Conservation (phyloP, 2,329 filamentous ascomycete species). For the Orbilia brochopaga region DNA sequence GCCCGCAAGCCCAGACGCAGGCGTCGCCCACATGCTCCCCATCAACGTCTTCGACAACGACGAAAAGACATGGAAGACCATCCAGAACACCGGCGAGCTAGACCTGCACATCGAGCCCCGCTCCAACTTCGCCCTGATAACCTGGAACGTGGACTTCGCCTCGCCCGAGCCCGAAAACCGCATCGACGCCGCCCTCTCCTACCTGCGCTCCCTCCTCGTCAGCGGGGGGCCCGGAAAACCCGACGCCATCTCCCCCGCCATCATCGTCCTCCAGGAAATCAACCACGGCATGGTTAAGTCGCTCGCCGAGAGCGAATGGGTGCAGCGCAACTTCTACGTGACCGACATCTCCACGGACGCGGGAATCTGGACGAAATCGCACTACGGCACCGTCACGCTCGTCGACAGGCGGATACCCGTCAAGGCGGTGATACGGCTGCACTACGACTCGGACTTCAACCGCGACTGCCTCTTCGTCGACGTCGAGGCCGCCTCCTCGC, state of each 20-base stretch:
- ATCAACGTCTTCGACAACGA: conserved; percentile 36
- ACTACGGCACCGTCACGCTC: conserved; percentile 65
- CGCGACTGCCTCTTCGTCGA: conserved; percentile 67
- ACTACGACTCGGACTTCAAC: conserved; percentile 58
- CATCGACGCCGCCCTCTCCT: conserved; percentile 39
- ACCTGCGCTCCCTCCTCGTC: conserved; percentile 41
- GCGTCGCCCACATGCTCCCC: conserved; percentile 37
- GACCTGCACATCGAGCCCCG: conserved; percentile 13
- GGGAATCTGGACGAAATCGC: conserved; percentile 59
- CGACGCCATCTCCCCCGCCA: conserved; percentile 27
- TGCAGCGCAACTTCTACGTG: conserved; percentile 61
- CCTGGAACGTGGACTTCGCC: conserved; percentile 47
- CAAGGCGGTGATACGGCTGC: conserved; percentile 62
- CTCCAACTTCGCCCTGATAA: conserved; percentile 43
- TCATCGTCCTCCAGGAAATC: conserved; percentile 46
- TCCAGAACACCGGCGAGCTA: conserved; percentile 33
- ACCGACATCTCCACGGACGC: conserved; percentile 60
- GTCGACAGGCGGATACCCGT: conserved; percentile 62
- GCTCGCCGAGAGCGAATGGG: conserved; percentile 61
- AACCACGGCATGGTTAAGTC: conserved; percentile 39
- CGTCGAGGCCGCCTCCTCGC: conserved; percentile 54
- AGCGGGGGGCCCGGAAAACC: conserved; percentile 30
- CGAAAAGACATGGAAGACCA: conserved; percentile 34
- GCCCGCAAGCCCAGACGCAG: conserved; percentile 25
- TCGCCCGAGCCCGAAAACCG: conserved; percentile 35